phyloP scores from a whole-genome alignment of 2,329 filamentous ascomycete species.

The Bipolaris cookei region DNA sequence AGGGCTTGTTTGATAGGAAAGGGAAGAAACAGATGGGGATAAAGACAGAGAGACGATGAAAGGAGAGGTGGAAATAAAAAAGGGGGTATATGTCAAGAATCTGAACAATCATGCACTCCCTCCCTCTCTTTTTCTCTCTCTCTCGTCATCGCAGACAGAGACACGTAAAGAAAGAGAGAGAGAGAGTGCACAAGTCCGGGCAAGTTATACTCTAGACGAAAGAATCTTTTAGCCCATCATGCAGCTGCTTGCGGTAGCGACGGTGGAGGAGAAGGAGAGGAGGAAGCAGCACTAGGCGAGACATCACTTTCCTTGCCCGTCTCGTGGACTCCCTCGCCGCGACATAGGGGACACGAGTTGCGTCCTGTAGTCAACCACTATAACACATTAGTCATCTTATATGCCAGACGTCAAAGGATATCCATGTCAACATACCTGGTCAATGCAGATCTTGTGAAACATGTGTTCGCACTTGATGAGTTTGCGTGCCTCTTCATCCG shows the following conservation, averaged over 20 bases:
- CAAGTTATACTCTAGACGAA: too few species aligned
- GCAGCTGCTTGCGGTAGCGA: slow-evolving; percentile 16
- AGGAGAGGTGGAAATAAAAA: slow-evolving; percentile 12
- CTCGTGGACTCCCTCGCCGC: slow-evolving; percentile 64
- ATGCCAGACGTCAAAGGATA: not conserved
- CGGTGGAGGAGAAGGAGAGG: not conserved
- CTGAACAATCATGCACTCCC: not conserved
- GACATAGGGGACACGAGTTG: slow-evolving; percentile 68
- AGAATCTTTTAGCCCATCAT: not conserved
- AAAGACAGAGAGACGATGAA: not conserved
- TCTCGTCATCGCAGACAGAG: too few species aligned
- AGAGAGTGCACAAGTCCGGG: too few species aligned
- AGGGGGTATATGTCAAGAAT: slow-evolving; percentile 27
- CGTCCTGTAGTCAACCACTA: slow-evolving; percentile 73
- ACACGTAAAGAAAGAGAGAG: too few species aligned
- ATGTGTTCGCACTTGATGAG: slow-evolving; percentile 69
- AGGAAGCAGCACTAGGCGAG: slow-evolving; percentile 7
- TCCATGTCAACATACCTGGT: slow-evolving; percentile 61
- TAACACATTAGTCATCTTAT: slow-evolving; percentile 17
- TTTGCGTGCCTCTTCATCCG: slow-evolving; percentile 65
- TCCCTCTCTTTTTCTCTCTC: too few species aligned
- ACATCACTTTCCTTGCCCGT: slow-evolving; percentile 36
- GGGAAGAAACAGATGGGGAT: too few species aligned
- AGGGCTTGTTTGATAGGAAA: too few species aligned
- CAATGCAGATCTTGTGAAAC: slow-evolving; percentile 73